phyloP scores from a whole-genome alignment of 805 yeast genomes.

The Pichia cabralensis region DNA sequence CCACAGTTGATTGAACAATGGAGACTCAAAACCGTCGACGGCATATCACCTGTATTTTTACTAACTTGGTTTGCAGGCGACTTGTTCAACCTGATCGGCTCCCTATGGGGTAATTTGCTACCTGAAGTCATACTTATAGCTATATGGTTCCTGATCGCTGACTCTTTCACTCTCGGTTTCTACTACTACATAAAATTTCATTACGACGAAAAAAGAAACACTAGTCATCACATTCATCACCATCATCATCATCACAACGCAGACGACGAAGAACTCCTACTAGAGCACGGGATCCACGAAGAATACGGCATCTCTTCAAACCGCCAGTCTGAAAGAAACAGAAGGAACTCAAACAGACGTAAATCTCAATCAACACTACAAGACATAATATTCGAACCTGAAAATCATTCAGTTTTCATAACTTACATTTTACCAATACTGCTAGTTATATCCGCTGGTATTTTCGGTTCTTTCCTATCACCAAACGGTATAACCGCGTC shows the following conservation, averaged over 20 bases:
- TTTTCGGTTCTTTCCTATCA: slow-evolving; percentile 46
- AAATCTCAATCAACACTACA: slow-evolving; percentile 44
- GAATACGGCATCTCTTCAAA: no score
- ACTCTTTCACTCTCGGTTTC: slow-evolving; percentile 49
- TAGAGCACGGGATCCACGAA: no score
- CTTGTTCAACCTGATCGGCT: slow-evolving; percentile 53
- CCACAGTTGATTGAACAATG: slow-evolving; percentile 79
- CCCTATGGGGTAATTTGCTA: slow-evolving; percentile 59
- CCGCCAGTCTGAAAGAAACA: no score
- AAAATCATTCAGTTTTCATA: slow-evolving; percentile 35
- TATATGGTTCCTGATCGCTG: slow-evolving; percentile 70
- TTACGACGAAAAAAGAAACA: slow-evolving; percentile 28
- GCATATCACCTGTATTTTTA: slow-evolving; percentile 60
- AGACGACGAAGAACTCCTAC: slow-evolving; percentile 12
- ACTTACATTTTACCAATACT: slow-evolving; percentile 48
- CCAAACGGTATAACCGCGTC: slow-evolving; percentile 26
- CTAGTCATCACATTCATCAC: slow-evolving; percentile 1
- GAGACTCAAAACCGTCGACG: slow-evolving; percentile 66
- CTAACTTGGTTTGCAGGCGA: slow-evolving; percentile 68
- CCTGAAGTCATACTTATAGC: slow-evolving; percentile 66
- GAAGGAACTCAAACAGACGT: no score
- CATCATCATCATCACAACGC: slow-evolving; percentile 3
- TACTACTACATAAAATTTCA: slow-evolving; percentile 48
- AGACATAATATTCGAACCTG: slow-evolving; percentile 40
- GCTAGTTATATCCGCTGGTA: slow-evolving; percentile 55